A percentile compares a stretch with the other conserved stretches of the same genome.
Evolutionary conservation across 1,139 yeast species (phyloP).

Genomic region (Zygosaccharomyces pseudobailii): DNA sequence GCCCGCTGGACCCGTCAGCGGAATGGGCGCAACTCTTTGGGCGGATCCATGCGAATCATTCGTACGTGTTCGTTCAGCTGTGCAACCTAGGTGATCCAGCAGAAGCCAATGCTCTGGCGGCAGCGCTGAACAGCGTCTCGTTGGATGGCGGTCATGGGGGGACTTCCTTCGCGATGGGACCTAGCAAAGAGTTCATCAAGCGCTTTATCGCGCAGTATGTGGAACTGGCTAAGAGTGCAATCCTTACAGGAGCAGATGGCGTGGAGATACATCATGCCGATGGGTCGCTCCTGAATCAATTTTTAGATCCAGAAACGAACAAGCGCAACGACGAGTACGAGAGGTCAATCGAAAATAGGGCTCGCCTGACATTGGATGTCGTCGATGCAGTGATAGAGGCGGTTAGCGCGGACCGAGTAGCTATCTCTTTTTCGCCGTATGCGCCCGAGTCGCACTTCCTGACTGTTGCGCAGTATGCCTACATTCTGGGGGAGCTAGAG

Average conservation of each 20-base stretch:
- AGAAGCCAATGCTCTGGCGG: conserved; percentile 21
- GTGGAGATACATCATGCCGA: conserved; percentile 39
- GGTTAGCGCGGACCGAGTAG: conserved; percentile 30
- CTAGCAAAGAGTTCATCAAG: conserved; percentile 22
- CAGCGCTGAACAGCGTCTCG: conserved; percentile 23
- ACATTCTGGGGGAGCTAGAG: conserved; percentile 32
- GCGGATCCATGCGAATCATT: conserved; percentile 37
- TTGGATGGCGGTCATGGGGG: conserved; percentile 21
- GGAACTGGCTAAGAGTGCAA: conserved; percentile 29
- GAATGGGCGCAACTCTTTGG: conserved; percentile 38
- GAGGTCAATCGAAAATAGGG: conserved; percentile 39
- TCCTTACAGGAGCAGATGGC: conserved; percentile 39
- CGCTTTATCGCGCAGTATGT: conserved; percentile 22
- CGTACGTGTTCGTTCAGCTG: conserved; percentile 37
- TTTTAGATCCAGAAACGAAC: conserved; percentile 37
- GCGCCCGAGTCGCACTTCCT: conserved; percentile 32
- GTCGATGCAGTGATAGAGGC: conserved; percentile 32
- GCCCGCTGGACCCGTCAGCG: conserved; percentile 37
- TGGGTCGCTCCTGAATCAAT: conserved; percentile 36
- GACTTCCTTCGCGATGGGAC: conserved; percentile 18
- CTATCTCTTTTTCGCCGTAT: conserved; percentile 36
- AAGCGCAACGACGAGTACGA: conserved; percentile 41
- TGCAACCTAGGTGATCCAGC: conserved; percentile 42
- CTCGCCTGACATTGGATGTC: conserved; percentile 31
- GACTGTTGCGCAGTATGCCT: conserved; percentile 30